phyloP scores from a whole-genome alignment of 306 rosid species.

The Begonia loranthoides region DNA sequence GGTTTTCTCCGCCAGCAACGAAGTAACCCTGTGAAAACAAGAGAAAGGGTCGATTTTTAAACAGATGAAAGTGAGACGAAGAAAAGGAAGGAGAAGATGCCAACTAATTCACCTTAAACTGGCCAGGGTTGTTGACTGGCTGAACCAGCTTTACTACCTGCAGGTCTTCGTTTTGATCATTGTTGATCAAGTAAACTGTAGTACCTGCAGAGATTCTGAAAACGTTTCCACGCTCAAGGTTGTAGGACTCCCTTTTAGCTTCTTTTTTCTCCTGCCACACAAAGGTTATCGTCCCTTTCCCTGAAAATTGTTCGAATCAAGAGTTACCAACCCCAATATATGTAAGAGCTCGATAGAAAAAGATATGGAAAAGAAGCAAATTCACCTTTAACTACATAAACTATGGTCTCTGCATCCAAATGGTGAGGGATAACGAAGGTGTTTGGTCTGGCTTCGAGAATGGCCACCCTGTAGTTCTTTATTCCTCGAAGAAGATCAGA shows the following conservation, averaged over 20 bases:
- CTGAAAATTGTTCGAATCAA: conserved; percentile 3
- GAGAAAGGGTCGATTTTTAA: background rate
- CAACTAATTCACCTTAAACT: conserved; percentile 17
- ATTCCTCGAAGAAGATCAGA: conserved; percentile 25
- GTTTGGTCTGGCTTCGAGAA: conserved; percentile 27
- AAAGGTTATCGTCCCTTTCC: conserved; percentile 20
- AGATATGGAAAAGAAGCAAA: background rate
- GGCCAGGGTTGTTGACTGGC: conserved; percentile 27
- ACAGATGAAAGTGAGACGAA: background rate
- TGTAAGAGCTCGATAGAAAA: background rate
- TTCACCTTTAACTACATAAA: conserved; percentile 19
- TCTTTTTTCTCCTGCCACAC: conserved; percentile 21
- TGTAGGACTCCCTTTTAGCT: conserved; percentile 20
- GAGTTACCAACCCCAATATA: background rate
- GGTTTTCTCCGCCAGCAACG: conserved; percentile 16
- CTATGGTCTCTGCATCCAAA: conserved; percentile 24
- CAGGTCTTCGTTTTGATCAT: conserved; percentile 14
- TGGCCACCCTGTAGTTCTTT: conserved; percentile 18
- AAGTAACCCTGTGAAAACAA: conserved; percentile 17
- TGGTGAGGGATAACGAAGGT: conserved; percentile 34
- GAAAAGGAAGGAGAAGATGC: background rate
- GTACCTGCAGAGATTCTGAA: conserved; percentile 21
- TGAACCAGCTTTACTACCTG: conserved; percentile 17
- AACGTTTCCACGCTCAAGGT: conserved; percentile 22
- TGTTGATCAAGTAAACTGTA: conserved; percentile 19